Evolutionary conservation across 257 asterid species (phyloP).

Genomic region (Ocimum tenuiflorum): DNA sequence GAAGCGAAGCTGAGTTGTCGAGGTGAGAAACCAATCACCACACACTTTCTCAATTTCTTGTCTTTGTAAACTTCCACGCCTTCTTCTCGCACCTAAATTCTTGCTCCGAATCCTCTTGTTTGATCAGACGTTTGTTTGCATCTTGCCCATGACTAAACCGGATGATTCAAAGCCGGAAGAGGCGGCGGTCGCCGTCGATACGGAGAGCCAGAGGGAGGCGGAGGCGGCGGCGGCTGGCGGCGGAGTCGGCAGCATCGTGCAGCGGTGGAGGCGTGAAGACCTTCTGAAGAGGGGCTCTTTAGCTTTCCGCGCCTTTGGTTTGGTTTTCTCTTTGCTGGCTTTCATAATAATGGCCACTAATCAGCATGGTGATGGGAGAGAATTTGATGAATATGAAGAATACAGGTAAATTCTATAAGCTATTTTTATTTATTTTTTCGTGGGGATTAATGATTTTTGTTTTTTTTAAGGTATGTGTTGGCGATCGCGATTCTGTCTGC

Average conservation of each 20-base stretch:
- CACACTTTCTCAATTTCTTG: background rate
- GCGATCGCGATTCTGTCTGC: background rate
- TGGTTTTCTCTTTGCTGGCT: slow-evolving; percentile 52
- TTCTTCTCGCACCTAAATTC: slow-evolving; percentile 4
- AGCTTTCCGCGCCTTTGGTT: slow-evolving; percentile 30
- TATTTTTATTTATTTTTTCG: background rate
- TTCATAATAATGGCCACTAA: slow-evolving; percentile 60
- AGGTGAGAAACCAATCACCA: background rate
- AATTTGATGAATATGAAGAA: slow-evolving; percentile 47
- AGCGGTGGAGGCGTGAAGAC: slow-evolving; percentile 51
- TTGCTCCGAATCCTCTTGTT: background rate
- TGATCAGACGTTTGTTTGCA: background rate
- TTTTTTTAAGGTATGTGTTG: background rate
- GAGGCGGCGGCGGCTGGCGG: slow-evolving; percentile 11
- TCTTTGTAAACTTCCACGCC: background rate
- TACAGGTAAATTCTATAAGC: slow-evolving; percentile 31
- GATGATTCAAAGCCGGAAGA: background rate
- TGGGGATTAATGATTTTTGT: background rate
- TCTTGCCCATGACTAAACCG: slow-evolving; percentile 15
- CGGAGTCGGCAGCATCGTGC: slow-evolving; percentile 8
- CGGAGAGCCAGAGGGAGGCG: slow-evolving; percentile 26
- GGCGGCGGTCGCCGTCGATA: slow-evolving; percentile 25
- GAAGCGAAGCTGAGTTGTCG: slow-evolving; percentile 16
- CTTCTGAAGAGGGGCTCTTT: slow-evolving; percentile 33
- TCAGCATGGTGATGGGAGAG: slow-evolving; percentile 52